Evolutionary conservation across 306 rosid genomes (phyloP), one percentile per base, ranked within the genome.

Genomic region (Rosa persica): DNA sequence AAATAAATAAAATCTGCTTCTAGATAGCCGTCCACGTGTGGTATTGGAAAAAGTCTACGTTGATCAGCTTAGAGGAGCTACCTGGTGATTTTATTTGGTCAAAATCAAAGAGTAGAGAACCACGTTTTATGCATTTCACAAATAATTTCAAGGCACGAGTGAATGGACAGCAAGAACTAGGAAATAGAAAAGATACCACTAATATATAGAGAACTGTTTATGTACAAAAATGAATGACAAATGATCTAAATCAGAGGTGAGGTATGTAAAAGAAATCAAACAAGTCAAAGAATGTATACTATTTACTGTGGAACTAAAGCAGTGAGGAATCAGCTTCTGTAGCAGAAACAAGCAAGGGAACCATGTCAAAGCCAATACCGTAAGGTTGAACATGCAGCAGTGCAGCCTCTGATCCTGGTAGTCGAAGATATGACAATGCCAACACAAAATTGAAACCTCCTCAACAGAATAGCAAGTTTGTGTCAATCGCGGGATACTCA

Each of bases 401-500:
- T 36, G n/a, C 34, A 0, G 73, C 73, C 49, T 68, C 73, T 8
- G 54, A 23, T 74, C 20, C 51, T 1, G 5, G 54, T 2, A 58
- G 52, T 42, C 17, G 5, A 73, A 57, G 43, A 8, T 43, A 25
- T 25, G 30, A 75, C 27, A 19, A 23, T 69, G 74, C 11, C 5
- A 42, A 54, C 36, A 4, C n/a, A 15, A 38, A 38, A 76, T 34
- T 12, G 65, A 65, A 67, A 57, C 60, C 22, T 76, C 73, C 46
- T 62, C 73, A 65, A 73, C 68, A 15, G 54, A 76, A 76, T 38
- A 52, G n/a, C n/a, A n/a, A n/a, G 77, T 13, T 60, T 10, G 75
- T 77, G 57, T 81, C 83, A 34, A 64, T 67, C 57, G 39, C 27
- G 39, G 55, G 76, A 76, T 76, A 74, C 83, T 82, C 86, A 44